Evolutionary conservation across 139 green algal genomes (phyloP), one percentile per base, ranked within the genome.

Genomic region (Chlorella sorokiniana): DNA sequence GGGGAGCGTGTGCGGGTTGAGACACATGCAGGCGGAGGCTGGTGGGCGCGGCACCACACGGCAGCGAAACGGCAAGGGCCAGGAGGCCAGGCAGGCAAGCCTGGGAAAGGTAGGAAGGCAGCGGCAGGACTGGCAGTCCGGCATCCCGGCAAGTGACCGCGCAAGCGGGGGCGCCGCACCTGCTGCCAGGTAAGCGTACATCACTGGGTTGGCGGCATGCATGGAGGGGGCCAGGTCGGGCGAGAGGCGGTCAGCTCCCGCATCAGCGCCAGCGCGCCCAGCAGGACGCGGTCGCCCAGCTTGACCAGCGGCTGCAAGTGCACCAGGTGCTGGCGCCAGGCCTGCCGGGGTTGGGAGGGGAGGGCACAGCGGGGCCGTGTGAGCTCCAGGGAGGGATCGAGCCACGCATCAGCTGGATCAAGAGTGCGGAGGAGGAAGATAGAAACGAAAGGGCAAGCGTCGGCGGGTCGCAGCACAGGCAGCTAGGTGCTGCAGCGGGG

Each of bases 101-200:
- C n/a, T n/a, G n/a, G n/a, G n/a, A n/a, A n/a, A n/a, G n/a, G n/a
- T n/a, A n/a, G n/a, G n/a, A n/a, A n/a, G n/a, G n/a, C n/a, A n/a
- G n/a, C n/a, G n/a, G n/a, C n/a, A n/a, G n/a, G n/a, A n/a, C n/a
- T n/a, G n/a, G n/a, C n/a, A n/a, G n/a, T n/a, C n/a, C n/a, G n/a
- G n/a, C n/a, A n/a, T n/a, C n/a, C n/a, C n/a, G n/a, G n/a, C n/a
- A n/a, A n/a, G n/a, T n/a, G n/a, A n/a, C 29, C 5, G 56, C 56
- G 56, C 56, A 65, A 22, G 56, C 48, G 11, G 48, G 48, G 14
- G 11, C 14, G 48, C 48, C 71, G 23, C 54, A 79, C 73, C 73
- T n/a, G 73, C 52, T 69, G 73, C 73, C 9, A 79, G 73, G 64
- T 82, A 82, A 18, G 77, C 56, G 35, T 52, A 82, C 4, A 82